A percentile compares a stretch with the other conserved stretches of the same genome.
Evolutionary conservation across 108 stramenopile species (phyloP).

Genomic region (Seminavis robusta): DNA sequence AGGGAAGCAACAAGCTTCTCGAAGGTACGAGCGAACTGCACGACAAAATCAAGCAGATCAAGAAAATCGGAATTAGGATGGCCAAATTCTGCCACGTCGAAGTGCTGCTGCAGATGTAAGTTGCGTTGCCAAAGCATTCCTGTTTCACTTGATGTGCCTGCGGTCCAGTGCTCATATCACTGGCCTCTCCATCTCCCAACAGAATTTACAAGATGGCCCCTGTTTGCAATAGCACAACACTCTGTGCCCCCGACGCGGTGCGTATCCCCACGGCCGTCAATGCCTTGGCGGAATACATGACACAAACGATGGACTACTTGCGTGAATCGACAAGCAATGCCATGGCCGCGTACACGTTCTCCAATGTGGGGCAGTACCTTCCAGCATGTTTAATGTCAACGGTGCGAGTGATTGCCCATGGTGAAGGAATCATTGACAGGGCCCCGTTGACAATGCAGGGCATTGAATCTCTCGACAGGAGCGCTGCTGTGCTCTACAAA

Average conservation of each 20-base stretch:
- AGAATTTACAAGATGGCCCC: conserved; percentile 40
- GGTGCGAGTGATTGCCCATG: conserved; percentile 29
- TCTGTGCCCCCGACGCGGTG: conserved; percentile 40
- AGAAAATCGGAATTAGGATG: too few relatives aligned
- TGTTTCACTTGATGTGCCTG: too few relatives aligned
- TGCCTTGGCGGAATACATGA: conserved; percentile 38
- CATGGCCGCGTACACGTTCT: conserved; percentile 41
- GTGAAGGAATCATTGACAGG: conserved; percentile 7
- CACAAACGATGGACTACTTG: conserved; percentile 33
- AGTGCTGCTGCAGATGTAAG: too few relatives aligned
- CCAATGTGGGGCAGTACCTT: conserved; percentile 42
- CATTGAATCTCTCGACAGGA: conserved; percentile 35
- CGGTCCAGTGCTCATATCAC: too few relatives aligned
- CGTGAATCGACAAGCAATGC: conserved; percentile 43
- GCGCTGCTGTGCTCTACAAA: conserved; percentile 39
- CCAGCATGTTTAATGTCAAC: conserved; percentile 40
- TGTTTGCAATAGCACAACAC: conserved; percentile 36
- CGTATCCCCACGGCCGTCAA: conserved; percentile 44
- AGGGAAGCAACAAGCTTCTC: too few relatives aligned
- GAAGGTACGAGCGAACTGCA: too few relatives aligned
- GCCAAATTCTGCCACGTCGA: too few relatives aligned
- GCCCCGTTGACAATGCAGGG: conserved; percentile 35
- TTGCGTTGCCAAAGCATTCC: too few relatives aligned
- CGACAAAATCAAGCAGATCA: too few relatives aligned
- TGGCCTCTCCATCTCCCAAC: too few relatives aligned